A percentile compares a stretch with the other conserved stretches of the same genome.
Conservation (phyloP, 192 early-diverging fungal species). For the Podila minutissima region DNA sequence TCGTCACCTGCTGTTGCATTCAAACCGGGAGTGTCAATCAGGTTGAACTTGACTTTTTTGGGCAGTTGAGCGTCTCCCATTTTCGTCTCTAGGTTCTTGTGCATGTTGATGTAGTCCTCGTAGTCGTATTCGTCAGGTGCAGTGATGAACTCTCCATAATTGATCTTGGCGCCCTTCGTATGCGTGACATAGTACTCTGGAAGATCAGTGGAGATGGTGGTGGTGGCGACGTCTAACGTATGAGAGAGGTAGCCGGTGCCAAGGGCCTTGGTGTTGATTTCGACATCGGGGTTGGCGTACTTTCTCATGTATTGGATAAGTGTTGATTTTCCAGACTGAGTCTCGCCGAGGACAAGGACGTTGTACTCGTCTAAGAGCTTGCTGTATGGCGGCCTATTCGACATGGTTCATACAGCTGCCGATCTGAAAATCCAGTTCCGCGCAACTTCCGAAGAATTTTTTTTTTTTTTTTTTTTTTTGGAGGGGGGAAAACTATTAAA, state of each 20-base stretch:
- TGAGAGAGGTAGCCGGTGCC: conserved; percentile 6
- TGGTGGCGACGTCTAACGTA: neutral
- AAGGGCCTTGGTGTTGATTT: neutral
- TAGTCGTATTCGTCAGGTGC: neutral
- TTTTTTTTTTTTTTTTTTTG: too few relatives aligned
- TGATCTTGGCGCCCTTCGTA: neutral
- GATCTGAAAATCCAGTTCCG: too few relatives aligned
- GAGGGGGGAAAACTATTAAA: too few relatives aligned
- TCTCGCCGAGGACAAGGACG: neutral
- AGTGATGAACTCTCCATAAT: neutral
- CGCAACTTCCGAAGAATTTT: too few relatives aligned
- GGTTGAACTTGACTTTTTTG: neutral
- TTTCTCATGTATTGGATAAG: neutral
- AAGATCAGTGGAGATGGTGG: neutral
- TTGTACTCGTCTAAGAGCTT: neutral
- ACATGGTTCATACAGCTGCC: too few relatives aligned
- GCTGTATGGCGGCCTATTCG: too few relatives aligned
- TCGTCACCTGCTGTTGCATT: conserved; percentile 2
- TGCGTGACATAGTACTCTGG: neutral
- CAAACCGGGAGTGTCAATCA: conserved; percentile 7
- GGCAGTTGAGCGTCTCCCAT: neutral
- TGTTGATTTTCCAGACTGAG: neutral
- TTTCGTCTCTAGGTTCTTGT: too few relatives aligned
- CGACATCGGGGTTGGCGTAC: neutral
- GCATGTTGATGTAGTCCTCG: neutral